Evolutionary conservation across 495 filamentous ascomycete species (phyloP).

Genomic region (Lasiosphaeriaceae sp.): DNA sequence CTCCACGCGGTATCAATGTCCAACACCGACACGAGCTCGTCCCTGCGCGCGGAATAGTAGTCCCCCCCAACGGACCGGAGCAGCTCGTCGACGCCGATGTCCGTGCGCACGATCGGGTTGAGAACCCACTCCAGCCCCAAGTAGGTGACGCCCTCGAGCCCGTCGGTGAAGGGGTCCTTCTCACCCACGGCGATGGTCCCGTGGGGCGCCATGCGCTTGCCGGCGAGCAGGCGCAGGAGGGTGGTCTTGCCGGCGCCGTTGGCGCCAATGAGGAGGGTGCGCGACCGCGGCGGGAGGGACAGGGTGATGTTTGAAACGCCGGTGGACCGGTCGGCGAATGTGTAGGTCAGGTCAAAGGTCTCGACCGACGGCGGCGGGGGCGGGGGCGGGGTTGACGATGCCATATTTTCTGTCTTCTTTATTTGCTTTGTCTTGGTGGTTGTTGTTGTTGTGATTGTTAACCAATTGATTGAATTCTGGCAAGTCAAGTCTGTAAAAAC

Average conservation of each 20-base stretch:
- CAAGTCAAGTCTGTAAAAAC: too few species aligned
- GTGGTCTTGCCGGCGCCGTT: conserved; percentile 99
- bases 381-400: not conserved
- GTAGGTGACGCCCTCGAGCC: conserved; percentile 90
- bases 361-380: conserved; percentile 44
- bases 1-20: conserved; percentile 91
- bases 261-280: conserved; percentile 91
- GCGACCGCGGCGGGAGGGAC: conserved; percentile 72
- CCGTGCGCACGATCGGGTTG: conserved; percentile 92
- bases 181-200: conserved; percentile 69
- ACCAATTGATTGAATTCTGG: too few species aligned
- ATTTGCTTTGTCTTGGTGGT: not conserved
- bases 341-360: conserved; percentile 77
- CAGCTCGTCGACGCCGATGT: conserved; percentile 86
- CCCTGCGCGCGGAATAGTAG: conserved; percentile 70
- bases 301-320: conserved; percentile 71
- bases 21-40: conserved; percentile 81
- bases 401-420: not conserved
- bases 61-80: conserved; percentile 83
- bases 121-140: conserved; percentile 97
- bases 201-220: conserved; percentile 82
- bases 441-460: too few species aligned
- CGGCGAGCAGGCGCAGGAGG: conserved; percentile 77
- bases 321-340: conserved; percentile 73
- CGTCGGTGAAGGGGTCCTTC: conserved; percentile 84